These are phyloP conservation scores for Boletales sp. DNA, from an alignment of 768 basidiomycete species.

Conservation along the genomic window DNA sequence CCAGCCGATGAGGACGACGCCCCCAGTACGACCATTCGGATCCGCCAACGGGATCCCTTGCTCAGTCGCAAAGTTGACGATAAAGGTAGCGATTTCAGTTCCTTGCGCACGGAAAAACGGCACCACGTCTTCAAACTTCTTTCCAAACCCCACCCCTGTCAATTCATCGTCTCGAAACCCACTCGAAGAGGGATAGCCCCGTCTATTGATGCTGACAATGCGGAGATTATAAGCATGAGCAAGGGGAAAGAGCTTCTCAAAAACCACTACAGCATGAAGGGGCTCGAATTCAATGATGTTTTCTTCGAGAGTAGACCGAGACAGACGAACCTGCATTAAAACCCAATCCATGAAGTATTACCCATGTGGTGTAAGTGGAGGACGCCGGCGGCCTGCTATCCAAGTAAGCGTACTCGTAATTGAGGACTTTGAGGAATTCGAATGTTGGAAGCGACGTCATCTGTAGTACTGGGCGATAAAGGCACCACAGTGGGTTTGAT, in stretches of 20 bases:
- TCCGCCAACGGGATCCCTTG: conserved; percentile 15
- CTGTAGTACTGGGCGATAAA: no score
- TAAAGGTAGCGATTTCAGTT: conserved; percentile 18
- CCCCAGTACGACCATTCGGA: not conserved
- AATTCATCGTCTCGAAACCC: conserved; percentile 14
- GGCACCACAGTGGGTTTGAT: no score
- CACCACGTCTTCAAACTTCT: conserved; percentile 11
- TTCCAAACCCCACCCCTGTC: conserved; percentile 6
- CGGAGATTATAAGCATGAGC: conserved; percentile 19
- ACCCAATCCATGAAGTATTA: conserved; percentile 17
- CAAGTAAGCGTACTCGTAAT: conserved; percentile 18
- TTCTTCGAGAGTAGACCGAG: no score
- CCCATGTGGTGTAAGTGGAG: conserved; percentile 18
- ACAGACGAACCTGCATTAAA: conserved; percentile 18
- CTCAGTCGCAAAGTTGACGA: conserved; percentile 11
- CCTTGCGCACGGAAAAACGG: conserved; percentile 15
- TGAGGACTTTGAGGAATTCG: conserved; percentile 11
- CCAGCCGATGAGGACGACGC: conserved; percentile 19
- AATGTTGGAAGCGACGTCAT: not conserved
- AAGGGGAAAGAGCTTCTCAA: conserved; percentile 21
- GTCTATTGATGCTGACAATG: conserved; percentile 24
- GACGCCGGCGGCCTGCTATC: conserved; percentile 15
- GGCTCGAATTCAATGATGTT: no score
- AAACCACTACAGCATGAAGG: not conserved
- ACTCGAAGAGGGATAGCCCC: conserved; percentile 26